Percentiles rank a stretch among this genome's conserved stretches.
These are phyloP conservation scores for Ceratobasidium sp. DNA, from an alignment of 1,284 basidiomycete species.

Conservation along the genomic window DNA sequence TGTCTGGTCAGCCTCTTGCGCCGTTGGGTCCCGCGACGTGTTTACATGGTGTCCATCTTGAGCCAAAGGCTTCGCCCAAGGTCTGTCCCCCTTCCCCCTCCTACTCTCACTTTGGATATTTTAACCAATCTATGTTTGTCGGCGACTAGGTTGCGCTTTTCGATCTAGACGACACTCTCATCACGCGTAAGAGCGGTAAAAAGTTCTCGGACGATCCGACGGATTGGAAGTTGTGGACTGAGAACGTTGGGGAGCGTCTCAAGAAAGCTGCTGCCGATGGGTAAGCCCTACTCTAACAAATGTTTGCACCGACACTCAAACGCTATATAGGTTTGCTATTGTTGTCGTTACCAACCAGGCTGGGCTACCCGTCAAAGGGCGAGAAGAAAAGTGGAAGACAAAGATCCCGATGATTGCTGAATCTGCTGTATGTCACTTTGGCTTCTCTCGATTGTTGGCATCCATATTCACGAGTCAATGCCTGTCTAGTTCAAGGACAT, in stretches of 20 bases:
- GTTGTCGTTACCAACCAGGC: conserved; percentile 84
- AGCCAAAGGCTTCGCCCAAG: conserved; percentile 10
- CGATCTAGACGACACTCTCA: conserved; percentile 88
- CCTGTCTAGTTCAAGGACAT: conserved; percentile 68
- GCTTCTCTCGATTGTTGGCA: not conserved
- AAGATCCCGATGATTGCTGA: conserved; percentile 74
- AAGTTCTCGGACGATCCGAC: conserved; percentile 56
- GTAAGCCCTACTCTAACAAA: conserved; percentile 53
- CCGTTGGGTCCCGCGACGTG: conserved; percentile 2
- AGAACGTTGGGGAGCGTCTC: conserved; percentile 68
- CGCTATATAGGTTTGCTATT: conserved; percentile 65
- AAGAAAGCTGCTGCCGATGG: conserved; percentile 66
- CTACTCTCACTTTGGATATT: conserved; percentile 65
- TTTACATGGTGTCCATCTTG: conserved; percentile 18
- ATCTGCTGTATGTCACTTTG: conserved; percentile 55
- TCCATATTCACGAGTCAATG: conserved; percentile 10
- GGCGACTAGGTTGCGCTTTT: conserved; percentile 71
- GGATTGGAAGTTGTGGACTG: conserved; percentile 82
- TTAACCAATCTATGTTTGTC: too few species aligned
- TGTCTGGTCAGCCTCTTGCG: not conserved
- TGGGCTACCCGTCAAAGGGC: conserved; percentile 54
- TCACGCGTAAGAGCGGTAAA: conserved; percentile 64
- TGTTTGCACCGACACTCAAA: not conserved
- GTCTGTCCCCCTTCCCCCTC: not conserved
- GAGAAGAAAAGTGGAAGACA: conserved; percentile 67